Base-by-base conservation (phyloP, 768 basidiomycete genomes). In the Grammothele lineata region DNA sequence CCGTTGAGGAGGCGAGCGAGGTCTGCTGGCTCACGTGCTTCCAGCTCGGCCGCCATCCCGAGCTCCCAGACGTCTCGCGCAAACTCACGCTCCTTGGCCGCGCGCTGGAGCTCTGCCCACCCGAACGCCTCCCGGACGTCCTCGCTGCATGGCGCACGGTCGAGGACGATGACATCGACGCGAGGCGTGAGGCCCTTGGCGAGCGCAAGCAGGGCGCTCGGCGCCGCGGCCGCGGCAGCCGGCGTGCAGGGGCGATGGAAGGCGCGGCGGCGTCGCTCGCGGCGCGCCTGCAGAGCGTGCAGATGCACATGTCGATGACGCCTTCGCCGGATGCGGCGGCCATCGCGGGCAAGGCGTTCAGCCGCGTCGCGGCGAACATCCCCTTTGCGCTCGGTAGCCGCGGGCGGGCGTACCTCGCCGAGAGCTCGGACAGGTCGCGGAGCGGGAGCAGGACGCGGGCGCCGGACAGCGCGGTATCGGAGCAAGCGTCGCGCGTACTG, bases 21-120 rank as follows among this genome's bases (percentile, higher is more conserved):
- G 85, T 93, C 27, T 90, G 87, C 54, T 98, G 94, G 94, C 81
- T 87, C 22, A 81, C 86, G 2, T 92, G 89, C 61, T 91, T 85
- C 67, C 85, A 90, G 65, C 77, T 98, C 2, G 94, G 91, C 14
- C 78, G 85, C 48, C 87, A 92, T 55, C 72, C 80, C 6, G 90
- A 87, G 57, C 93, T 85, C 58, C 59, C 73, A 1, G 85, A 93
- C 50, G 64, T 79, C 5, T 65, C 75, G 10, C 78, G 81, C 55
- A 87, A 86, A 59, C 71, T 92, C 50, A 69, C 66, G 1, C 72
- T 95, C 1, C 65, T 97, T 17, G 91, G 91, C 2, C 78, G 81
- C 40, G 89, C 93, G 3, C 70, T 97, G 23, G 84, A 92, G 58
- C 72, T 96, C 15, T 95, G 92, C 62, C 92, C 94, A 1, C 64